A percentile compares a stretch with the other conserved stretches of the same genome.
Conservation (phyloP, 2,329 filamentous ascomycete species). For the Aciculosporium take region DNA sequence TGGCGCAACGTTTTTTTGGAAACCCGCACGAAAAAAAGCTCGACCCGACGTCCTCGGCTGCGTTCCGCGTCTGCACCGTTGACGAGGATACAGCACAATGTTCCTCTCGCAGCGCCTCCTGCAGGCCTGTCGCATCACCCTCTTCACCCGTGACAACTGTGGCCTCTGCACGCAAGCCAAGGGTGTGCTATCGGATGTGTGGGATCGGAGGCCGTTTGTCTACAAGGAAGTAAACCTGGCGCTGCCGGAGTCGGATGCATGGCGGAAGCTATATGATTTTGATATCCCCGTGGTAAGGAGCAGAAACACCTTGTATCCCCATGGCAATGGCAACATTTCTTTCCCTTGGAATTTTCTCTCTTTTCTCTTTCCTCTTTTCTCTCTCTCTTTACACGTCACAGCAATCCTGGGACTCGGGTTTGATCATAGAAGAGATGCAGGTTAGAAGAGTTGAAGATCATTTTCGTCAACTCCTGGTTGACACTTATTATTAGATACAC, state of each 20-base stretch:
- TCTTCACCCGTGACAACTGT: conserved; percentile 62
- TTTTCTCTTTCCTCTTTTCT: not conserved
- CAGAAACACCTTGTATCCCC: too few relatives aligned
- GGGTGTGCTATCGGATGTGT: conserved; percentile 51
- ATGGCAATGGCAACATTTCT: not conserved
- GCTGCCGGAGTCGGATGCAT: conserved; percentile 44
- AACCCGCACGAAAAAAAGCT: not conserved
- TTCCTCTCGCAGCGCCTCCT: conserved; percentile 34
- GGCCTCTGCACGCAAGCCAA: conserved; percentile 57
- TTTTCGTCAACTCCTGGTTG: not conserved
- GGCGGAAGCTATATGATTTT: conserved; percentile 65
- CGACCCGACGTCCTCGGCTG: not conserved
- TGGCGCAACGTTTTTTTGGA: not conserved
- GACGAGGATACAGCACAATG: conserved; percentile 26
- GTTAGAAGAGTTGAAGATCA: not conserved
- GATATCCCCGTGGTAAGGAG: conserved; percentile 59
- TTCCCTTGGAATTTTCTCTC: not conserved
- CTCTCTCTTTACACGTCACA: too few relatives aligned
- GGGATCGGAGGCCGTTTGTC: conserved; percentile 50
- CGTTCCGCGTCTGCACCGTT: not conserved
- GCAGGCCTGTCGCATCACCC: conserved; percentile 50
- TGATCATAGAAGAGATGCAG: not conserved
- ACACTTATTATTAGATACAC: conserved; percentile 35
- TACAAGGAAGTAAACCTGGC: conserved; percentile 60
- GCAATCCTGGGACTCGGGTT: not conserved